Evolutionary conservation across 2,329 filamentous ascomycete genomes (phyloP).

Genomic region (Fusarium devonianum): DNA sequence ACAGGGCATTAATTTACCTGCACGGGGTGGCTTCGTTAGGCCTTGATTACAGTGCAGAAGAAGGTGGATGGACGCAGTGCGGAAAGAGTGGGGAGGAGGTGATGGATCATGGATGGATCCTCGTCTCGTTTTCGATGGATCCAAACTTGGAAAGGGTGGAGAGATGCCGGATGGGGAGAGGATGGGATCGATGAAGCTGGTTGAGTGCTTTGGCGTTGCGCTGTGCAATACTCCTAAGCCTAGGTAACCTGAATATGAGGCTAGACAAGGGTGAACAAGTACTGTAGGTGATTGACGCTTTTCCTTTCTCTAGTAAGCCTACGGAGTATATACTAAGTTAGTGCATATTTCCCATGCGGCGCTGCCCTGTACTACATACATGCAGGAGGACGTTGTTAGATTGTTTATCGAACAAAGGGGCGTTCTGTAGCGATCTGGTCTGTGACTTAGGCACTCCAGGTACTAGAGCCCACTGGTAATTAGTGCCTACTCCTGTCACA

Average conservation of each 20-base stretch:
- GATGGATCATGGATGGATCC: slow-evolving; percentile 30
- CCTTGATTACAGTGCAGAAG: slow-evolving; percentile 32
- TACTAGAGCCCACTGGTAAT: too few species aligned
- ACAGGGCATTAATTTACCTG: slow-evolving; percentile 39
- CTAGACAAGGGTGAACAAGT: too few species aligned
- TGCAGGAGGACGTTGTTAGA: too few species aligned
- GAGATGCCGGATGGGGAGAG: slow-evolving; percentile 7
- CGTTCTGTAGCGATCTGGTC: too few species aligned
- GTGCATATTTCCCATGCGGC: too few species aligned
- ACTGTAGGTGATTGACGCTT: not conserved
- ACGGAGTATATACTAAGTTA: too few species aligned
- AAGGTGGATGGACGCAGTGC: slow-evolving; percentile 32
- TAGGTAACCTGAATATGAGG: not conserved
- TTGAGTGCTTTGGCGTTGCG: slow-evolving; percentile 8
- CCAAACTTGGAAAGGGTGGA: slow-evolving; percentile 7
- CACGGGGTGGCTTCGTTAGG: slow-evolving; percentile 29
- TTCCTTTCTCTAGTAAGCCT: too few species aligned
- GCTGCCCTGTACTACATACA: too few species aligned
- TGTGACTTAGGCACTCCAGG: too few species aligned
- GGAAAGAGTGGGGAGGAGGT: slow-evolving; percentile 33
- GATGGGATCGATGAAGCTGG: too few species aligned
- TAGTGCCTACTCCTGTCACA: too few species aligned
- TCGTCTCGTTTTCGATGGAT: slow-evolving; percentile 27
- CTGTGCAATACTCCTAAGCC: slow-evolving; percentile 10
- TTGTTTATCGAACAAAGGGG: too few species aligned